phyloP scores from a whole-genome alignment of 2,329 filamentous ascomycete genomes.

The Penicillium sp. region DNA sequence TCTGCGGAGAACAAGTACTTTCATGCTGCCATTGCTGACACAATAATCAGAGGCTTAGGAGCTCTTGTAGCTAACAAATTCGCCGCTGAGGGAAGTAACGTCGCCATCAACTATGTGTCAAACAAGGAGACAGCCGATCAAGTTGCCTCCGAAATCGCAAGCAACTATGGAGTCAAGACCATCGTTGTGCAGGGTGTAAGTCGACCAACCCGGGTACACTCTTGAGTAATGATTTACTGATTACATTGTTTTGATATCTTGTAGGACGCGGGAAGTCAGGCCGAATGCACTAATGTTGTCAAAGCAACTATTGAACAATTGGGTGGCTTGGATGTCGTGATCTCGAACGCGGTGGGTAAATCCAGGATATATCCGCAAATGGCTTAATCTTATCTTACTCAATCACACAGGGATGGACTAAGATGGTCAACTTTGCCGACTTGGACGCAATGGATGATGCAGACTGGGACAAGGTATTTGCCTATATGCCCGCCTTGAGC shows the following conservation, averaged over 20 bases:
- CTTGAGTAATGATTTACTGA: not conserved
- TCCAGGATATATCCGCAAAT: not conserved
- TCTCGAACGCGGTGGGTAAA: constrained; percentile 65
- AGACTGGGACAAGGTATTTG: constrained; percentile 60
- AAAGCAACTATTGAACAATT: constrained; percentile 58
- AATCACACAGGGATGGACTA: constrained; percentile 57
- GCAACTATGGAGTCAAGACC: constrained; percentile 52
- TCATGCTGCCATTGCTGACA: not conserved
- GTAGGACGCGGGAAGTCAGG: constrained; percentile 60
- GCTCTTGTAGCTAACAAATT: constrained; percentile 66
- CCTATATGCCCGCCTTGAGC: not conserved
- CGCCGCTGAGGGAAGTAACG: constrained; percentile 64
- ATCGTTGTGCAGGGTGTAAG: constrained; percentile 60
- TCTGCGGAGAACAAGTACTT: not conserved
- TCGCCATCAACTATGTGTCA: constrained; percentile 71
- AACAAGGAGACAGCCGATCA: constrained; percentile 59
- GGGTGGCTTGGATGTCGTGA: constrained; percentile 71
- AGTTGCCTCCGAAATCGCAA: constrained; percentile 56
- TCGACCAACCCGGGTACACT: not conserved
- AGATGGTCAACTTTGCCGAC: constrained; percentile 57
- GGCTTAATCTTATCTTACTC: constrained; percentile 12
- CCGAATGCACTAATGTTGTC: constrained; percentile 60
- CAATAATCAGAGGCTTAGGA: constrained; percentile 62
- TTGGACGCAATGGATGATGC: constrained; percentile 58
- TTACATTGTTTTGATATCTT: not conserved